Conservation (phyloP, 2,329 filamentous ascomycete genomes). For the Zasmidium angulare region DNA sequence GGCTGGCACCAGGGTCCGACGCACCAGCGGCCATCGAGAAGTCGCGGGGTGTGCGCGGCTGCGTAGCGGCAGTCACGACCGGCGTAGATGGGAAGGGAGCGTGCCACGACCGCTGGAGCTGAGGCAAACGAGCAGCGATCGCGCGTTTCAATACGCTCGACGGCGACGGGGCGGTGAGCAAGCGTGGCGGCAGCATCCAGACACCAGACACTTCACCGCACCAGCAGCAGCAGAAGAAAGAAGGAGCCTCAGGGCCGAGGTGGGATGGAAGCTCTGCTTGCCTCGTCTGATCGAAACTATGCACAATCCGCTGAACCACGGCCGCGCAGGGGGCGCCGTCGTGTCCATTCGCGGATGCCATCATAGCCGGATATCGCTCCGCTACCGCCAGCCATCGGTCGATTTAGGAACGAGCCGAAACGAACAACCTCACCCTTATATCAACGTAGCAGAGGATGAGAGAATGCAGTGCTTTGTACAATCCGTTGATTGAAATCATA, state of each 20-base stretch:
- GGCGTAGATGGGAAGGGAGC: not conserved
- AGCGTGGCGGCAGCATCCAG: conserved; percentile 18
- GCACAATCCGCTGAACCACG: not conserved
- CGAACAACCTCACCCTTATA: not conserved
- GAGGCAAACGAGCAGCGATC: conserved; percentile 5
- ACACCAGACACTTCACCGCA: too few relatives aligned
- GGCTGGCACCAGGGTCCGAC: conserved; percentile 21
- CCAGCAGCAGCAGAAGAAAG: not conserved
- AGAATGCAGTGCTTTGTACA: too few relatives aligned
- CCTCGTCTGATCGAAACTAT: not conserved
- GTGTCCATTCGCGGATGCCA: not conserved
- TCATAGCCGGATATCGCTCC: not conserved
- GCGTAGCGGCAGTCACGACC: conserved; percentile 12
- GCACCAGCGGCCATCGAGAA: conserved; percentile 15
- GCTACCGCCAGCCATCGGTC: not conserved
- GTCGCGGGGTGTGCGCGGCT: conserved; percentile 4
- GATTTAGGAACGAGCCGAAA: not conserved
- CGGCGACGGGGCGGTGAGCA: conserved; percentile 8
- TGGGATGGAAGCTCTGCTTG: not conserved
- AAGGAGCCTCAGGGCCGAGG: not conserved
- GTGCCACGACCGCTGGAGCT: not conserved
- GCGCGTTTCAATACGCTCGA: conserved; percentile 12
- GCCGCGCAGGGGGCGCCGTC: not conserved
- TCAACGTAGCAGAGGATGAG: too few relatives aligned
- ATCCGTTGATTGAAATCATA: too few relatives aligned